These are phyloP conservation scores for Scheffersomyces titani DNA, from an alignment of 1,139 yeast genomes.

Conservation along the genomic window DNA sequence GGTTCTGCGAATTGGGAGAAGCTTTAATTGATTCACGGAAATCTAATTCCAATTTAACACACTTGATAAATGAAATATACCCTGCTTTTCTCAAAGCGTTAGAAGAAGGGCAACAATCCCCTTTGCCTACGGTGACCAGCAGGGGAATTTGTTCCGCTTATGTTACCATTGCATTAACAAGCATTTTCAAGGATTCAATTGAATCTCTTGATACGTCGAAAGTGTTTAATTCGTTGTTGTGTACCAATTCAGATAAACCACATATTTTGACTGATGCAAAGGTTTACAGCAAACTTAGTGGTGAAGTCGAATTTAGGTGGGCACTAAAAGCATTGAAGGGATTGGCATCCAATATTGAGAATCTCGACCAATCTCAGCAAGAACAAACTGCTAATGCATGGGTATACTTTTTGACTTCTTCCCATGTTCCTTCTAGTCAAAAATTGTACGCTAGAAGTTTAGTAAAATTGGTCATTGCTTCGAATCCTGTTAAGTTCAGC, in stretches of 20 bases:
- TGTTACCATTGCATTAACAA: conserved; percentile 30
- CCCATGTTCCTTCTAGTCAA: conserved; percentile 31
- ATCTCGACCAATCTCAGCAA: conserved; percentile 8
- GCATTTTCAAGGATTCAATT: conserved; percentile 4
- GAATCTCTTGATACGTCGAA: conserved; percentile 14
- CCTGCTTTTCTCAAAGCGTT: conserved; percentile 38
- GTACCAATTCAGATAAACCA: conserved; percentile 37
- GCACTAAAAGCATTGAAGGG: conserved; percentile 44
- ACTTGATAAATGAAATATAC: conserved; percentile 20
- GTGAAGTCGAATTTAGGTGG: conserved; percentile 53
- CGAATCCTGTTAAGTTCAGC: conserved; percentile 9
- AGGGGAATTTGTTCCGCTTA: conserved; percentile 53
- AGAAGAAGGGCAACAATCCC: conserved; percentile 45
- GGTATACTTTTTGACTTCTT: conserved; percentile 43
- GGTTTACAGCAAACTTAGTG: conserved; percentile 49
- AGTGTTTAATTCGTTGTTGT: conserved; percentile 24
- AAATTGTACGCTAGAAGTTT: conserved; percentile 27
- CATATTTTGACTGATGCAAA: conserved; percentile 47
- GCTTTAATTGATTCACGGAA: conserved; percentile 8
- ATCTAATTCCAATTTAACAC: conserved; percentile 3
- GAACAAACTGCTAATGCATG: conserved; percentile 36
- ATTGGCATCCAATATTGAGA: conserved; percentile 9
- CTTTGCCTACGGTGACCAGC: conserved; percentile 49
- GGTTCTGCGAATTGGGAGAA: conserved; percentile 61
- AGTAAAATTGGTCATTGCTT: not conserved